These are phyloP conservation scores for Inonotus hispidus DNA, from an alignment of 1,284 basidiomycete genomes.

Conservation along the genomic window DNA sequence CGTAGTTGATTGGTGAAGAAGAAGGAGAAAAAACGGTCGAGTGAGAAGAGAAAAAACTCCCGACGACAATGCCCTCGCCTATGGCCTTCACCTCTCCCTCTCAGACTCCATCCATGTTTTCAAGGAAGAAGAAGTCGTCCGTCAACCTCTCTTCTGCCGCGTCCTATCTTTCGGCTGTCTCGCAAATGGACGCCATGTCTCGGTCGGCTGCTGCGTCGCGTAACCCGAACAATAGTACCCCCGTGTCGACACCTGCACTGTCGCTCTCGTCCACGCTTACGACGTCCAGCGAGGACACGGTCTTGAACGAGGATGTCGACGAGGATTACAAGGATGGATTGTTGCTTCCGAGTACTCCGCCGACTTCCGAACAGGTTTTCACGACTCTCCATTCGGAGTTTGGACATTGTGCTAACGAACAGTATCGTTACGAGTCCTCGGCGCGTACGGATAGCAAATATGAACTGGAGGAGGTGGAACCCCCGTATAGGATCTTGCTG, in stretches of 20 bases:
- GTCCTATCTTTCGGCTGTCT: slow-evolving; percentile 48
- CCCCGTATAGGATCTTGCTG: slow-evolving; percentile 86
- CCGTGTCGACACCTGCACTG: slow-evolving; percentile 15
- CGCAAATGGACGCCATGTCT: slow-evolving; percentile 17
- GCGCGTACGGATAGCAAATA: slow-evolving; percentile 43
- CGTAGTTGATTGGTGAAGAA: not conserved
- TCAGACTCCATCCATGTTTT: slow-evolving; percentile 53
- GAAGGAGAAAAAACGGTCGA: not conserved
- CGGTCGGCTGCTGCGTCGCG: slow-evolving; percentile 1
- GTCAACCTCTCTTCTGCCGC: slow-evolving; percentile 53
- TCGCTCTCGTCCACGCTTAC: slow-evolving; percentile 18
- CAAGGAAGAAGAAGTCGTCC: slow-evolving; percentile 49
- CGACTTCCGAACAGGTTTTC: slow-evolving; percentile 72
- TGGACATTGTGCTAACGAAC: slow-evolving; percentile 74
- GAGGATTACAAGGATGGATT: slow-evolving; percentile 50
- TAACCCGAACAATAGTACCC: slow-evolving; percentile 1
- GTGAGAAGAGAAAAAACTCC: not conserved
- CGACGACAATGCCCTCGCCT: slow-evolving; percentile 41
- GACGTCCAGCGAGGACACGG: slow-evolving; percentile 2
- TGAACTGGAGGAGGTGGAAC: slow-evolving; percentile 63
- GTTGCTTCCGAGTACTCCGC: slow-evolving; percentile 51
- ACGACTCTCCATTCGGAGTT: slow-evolving; percentile 80
- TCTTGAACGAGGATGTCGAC: slow-evolving; percentile 6
- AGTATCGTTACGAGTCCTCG: slow-evolving; percentile 67
- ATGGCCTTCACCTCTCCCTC: slow-evolving; percentile 43